Base-by-base conservation (phyloP, 2,329 filamentous ascomycete species). In the Zymoseptoria passerinii region DNA sequence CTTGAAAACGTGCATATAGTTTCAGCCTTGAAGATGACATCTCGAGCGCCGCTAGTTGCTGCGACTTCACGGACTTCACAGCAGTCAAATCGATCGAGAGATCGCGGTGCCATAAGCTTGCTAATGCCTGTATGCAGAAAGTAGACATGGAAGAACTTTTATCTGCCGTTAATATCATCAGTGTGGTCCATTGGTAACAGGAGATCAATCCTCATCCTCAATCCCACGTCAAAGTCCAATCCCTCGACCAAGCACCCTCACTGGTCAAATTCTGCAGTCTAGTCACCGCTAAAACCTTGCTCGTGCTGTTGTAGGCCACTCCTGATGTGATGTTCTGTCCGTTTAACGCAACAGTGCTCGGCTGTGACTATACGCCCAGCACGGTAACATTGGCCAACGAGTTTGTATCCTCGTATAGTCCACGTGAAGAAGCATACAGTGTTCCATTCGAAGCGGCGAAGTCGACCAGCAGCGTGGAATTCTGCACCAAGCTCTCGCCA, bases 401-500 rank as follows among this genome's bases (percentile, higher is more conserved):
- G 63, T 85, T 86, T 0, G 68, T 72, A 60, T 87, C 84, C 7
- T 73, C 66, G 68, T 79, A 88, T 3, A 70, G 70, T 0, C 86
- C 85, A 0, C 72, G 65, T 0, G 77, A 74, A 1, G 70, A 74
- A 0, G 80, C 80, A 28, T 75, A 77, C 1, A 88, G 69, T 6
- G 74, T 76, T 0, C 75, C 76, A 8, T 73, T 69, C 0, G 73
- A 71, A 0, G 76, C 77, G 0, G 74, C 72, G 54, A 71, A 63
- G 50, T 70, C 69, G 23, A 90, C 79, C 60, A 77, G 77, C 4
- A 84, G 77, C 0, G 79, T 85, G 0, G 77, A 75, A 10, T 80
- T 75, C 0, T 82, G 85, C 35, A 72, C 66, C 7, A 90, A 58
- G 57, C 83, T 88, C 73, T 86, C 86, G 1, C 89, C 88, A 65